phyloP scores from a whole-genome alignment of 1,139 yeast species.

The Suhomyces maxii region DNA sequence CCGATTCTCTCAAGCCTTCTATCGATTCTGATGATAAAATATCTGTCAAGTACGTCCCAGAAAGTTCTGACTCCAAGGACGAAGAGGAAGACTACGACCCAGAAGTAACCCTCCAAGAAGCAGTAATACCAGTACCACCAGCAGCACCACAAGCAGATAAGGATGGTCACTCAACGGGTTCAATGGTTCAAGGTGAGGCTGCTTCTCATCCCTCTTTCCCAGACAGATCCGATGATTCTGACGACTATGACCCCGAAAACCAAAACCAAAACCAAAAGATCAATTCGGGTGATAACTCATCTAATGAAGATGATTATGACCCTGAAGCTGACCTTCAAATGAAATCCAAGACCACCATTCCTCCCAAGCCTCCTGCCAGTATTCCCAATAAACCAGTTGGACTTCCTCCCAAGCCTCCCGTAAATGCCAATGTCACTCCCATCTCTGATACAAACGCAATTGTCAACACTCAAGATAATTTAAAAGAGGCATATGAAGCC shows the following conservation, averaged over 20 bases:
- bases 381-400: constrained; percentile 16
- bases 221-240: background rate
- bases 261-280: constrained; percentile 7
- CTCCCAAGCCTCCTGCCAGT: constrained; percentile 3
- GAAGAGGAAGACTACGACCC: constrained; percentile 23
- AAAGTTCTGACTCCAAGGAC: constrained; percentile 1
- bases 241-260: background rate
- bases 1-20: too few species aligned
- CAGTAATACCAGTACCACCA: background rate
- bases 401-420: constrained; percentile 36
- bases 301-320: constrained; percentile 25
- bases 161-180: background rate
- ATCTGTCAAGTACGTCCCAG: constrained; percentile 1
- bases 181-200: too few species aligned
- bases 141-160: background rate
- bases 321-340: constrained; percentile 19
- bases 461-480: constrained; percentile 6
- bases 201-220: too few species aligned
- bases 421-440: constrained; percentile 15
- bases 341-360: constrained; percentile 1
- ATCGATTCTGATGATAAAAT: constrained; percentile 1
- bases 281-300: too few species aligned
- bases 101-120: constrained; percentile 10
- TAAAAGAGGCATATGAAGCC: constrained; percentile 36
- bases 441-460: constrained; percentile 9